Conservation (phyloP, 140 eudicot genomes). For the Stevia rebaudiana region DNA sequence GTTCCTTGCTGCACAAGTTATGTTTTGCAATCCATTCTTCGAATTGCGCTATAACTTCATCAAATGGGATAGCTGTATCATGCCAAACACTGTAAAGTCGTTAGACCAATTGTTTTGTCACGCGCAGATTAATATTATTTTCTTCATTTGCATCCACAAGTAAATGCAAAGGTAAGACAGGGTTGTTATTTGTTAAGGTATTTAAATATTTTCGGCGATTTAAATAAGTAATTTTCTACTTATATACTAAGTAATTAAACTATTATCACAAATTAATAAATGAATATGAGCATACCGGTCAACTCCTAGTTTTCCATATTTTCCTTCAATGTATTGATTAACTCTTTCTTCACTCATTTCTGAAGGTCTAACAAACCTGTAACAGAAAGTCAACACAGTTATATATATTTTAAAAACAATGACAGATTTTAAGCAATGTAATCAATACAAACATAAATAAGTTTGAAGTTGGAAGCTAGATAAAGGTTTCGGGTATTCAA, state of each 20-base stretch:
- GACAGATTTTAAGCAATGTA: not conserved
- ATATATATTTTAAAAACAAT: not conserved
- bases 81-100: slow-evolving; percentile 82
- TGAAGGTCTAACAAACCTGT: slow-evolving; percentile 98
- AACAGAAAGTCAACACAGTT: slow-evolving; percentile 7
- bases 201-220: no score
- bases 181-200: not conserved
- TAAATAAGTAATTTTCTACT: not conserved
- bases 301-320: slow-evolving; percentile 78
- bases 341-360: slow-evolving; percentile 75
- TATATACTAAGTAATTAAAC: not conserved
- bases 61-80: slow-evolving; percentile 83
- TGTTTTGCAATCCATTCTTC: slow-evolving; percentile 73
- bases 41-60: slow-evolving; percentile 69
- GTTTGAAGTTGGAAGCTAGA: not conserved
- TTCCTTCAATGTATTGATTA: slow-evolving; percentile 77
- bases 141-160: not conserved
- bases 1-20: slow-evolving; percentile 44
- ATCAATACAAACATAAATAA: not conserved
- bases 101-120: slow-evolving; percentile 19
- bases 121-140: not conserved
- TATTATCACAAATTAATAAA: not conserved
- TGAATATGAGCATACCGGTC: slow-evolving; percentile 51
- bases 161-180: not conserved
- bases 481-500: not conserved